Evolutionary conservation across 139 green algal species (phyloP), one percentile per base, ranked within the genome.

Genomic region (Astrephomene gubernaculifera): DNA sequence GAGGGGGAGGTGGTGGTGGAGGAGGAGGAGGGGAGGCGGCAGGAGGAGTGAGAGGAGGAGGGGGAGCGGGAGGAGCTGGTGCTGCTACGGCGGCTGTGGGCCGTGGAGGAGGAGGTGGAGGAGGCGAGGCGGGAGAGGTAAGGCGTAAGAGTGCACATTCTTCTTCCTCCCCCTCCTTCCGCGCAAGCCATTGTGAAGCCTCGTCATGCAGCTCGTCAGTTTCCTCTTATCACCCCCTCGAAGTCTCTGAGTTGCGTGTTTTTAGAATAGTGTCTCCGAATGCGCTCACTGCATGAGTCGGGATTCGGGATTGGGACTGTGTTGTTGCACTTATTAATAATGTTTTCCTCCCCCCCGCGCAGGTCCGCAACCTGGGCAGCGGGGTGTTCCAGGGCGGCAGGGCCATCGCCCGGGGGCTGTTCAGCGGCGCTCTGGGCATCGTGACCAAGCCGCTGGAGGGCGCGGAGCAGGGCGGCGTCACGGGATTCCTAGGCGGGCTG

Each of bases 361-460:
- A 79, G 36, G 80, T 91, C 53, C 36, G 27, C 44, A 83, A 83
- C 75, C 41, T 97, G 38, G 89, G 92, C 10, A 92, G 95, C 33
- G 96, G 95, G 19, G 69, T 98, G 70, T 39, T 95, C 36, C 93
- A 97, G 87, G 96, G 96, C 9, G 92, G 88, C 35, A 87, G 90
- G 2, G 93, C 94, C 5, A 86, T 98, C 3, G 95, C 91, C 43
- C 90, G 93, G 69, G 87, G 90, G 43, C 39, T 98, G 39, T 92
- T 91, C 71, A 88, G 54, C 14, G 96, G 96, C 17, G 90, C 96
- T 33, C 90, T 89, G 27, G 96, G 96, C 38, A 90, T 99, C 9
- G 82, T 98, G 21, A 88, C 89, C n/a, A 95, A 96, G 87, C 96
- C 96, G 22, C 25, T 98, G 70, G 79, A 97, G 79, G 96, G 96